Base-by-base conservation (phyloP, 2,329 filamentous ascomycete species). In the Rhexocercosporidium sp. region DNA sequence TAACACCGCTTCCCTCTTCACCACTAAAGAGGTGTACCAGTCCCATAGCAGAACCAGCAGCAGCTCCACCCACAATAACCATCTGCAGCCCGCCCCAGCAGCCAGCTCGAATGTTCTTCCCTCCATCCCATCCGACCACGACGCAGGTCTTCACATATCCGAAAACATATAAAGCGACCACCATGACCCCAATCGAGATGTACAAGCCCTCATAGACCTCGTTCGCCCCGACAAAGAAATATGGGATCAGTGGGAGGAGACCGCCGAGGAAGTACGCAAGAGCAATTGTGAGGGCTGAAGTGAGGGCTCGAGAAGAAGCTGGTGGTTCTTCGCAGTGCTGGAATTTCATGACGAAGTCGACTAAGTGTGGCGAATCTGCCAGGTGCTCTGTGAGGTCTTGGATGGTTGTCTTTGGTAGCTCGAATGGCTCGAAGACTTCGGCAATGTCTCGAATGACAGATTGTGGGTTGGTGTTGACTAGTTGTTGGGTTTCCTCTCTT, bases 131-230 rank as follows among this genome's bases (percentile, higher is more conserved):
- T 60, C 79, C 80, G 0, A 77, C 82, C 0, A 86, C 82, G 14
- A 86, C 80, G 37, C 74, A 84, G 22, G 87, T 89, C 80, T 91
- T 91, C 64, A 83, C 80, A 72, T 88, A 90, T n/a, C 89, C 89
- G 75, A 92, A 92, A 2, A 79, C 77, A 64, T 91, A 84, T 51
- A 92, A 77, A 1, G 88, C 85, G 8, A 88, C 74, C 14, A 86
- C 82, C 74, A 90, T 91, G 62, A 91, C 83, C 4, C 76, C 82
- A 29, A 90, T 82, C 27, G 87, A 90, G 67, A 87, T 85, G 41
- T 84, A 82, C 60, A 94, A 79, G 8, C 84, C 85, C 18, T 76
- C 69, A 39, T 79, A 73, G 6, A 86, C 81, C 29, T 80, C 74
- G 5, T 81, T 69, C 3, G 70, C 69, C 1, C 68, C 73, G 20